These are phyloP conservation scores for Cercophora scortea DNA, from an alignment of 495 filamentous ascomycete genomes.

Conservation along the genomic window DNA sequence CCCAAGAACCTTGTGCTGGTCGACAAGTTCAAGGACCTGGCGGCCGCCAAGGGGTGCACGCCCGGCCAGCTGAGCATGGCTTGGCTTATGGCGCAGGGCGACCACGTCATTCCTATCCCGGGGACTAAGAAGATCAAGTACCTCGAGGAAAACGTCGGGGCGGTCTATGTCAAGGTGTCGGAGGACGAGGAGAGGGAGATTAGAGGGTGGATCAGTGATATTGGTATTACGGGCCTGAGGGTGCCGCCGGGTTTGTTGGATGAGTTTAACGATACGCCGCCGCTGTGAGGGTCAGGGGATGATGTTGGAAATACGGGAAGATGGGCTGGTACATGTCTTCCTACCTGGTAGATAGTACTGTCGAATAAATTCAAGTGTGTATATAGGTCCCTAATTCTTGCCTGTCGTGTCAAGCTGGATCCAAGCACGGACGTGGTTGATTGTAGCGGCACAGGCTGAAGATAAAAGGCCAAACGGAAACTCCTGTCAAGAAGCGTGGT, in stretches of 20 bases:
- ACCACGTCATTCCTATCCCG: slow-evolving; percentile 49
- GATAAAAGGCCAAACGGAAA: too few relatives aligned
- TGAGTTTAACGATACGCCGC: background rate
- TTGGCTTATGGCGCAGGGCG: slow-evolving; percentile 44
- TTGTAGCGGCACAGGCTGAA: too few relatives aligned
- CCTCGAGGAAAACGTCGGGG: slow-evolving; percentile 48
- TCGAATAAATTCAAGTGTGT: background rate
- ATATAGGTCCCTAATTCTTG: too few relatives aligned
- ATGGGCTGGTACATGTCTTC: background rate
- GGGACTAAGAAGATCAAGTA: slow-evolving; percentile 47
- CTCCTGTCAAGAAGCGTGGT: too few relatives aligned
- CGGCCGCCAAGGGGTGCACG: slow-evolving; percentile 43
- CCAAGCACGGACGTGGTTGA: too few relatives aligned
- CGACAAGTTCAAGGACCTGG: slow-evolving; percentile 54
- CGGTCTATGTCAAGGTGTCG: slow-evolving; percentile 36
- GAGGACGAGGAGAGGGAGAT: slow-evolving; percentile 45
- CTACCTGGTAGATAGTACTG: background rate
- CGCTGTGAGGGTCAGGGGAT: background rate
- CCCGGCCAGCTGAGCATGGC: slow-evolving; percentile 50
- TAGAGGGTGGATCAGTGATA: background rate
- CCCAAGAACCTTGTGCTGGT: slow-evolving; percentile 66
- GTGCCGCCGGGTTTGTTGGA: background rate
- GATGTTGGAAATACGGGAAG: background rate
- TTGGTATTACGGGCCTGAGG: background rate
- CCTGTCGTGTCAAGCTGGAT: too few relatives aligned